Conservation (phyloP, 2,329 filamentous ascomycete species). For the Thelonectria olida region DNA sequence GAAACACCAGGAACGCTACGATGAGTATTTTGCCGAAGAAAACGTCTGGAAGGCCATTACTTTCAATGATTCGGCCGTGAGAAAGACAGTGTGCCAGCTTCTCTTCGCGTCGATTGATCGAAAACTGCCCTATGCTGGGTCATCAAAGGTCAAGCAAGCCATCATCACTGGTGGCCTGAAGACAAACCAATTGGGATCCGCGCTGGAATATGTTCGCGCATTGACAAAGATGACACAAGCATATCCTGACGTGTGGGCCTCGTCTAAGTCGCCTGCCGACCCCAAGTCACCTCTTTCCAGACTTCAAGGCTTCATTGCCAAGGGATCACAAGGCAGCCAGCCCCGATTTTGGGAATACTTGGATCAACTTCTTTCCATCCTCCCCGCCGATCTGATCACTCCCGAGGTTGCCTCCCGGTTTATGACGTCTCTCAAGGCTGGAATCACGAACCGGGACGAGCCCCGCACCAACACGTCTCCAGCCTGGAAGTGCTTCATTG, state of each 20-base stretch:
- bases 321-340: slow-evolving; percentile 83
- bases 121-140: slow-evolving; percentile 57
- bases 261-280: slow-evolving; percentile 50
- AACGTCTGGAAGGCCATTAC: slow-evolving; percentile 74
- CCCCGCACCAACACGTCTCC: slow-evolving; percentile 71
- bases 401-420: slow-evolving; percentile 67
- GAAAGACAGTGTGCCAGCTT: slow-evolving; percentile 62
- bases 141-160: slow-evolving; percentile 61
- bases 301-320: slow-evolving; percentile 78
- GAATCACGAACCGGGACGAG: slow-evolving; percentile 80
- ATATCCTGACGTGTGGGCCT: slow-evolving; percentile 79
- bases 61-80: slow-evolving; percentile 64
- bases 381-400: slow-evolving; percentile 58
- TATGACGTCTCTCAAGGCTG: slow-evolving; percentile 73
- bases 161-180: slow-evolving; percentile 80
- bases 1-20: slow-evolving; percentile 70
- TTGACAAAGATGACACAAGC: slow-evolving; percentile 71
- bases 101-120: slow-evolving; percentile 59
- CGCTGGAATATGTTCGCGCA: slow-evolving; percentile 74
- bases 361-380: slow-evolving; percentile 67
- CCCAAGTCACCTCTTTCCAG: slow-evolving; percentile 64
- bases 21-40: slow-evolving; percentile 72
- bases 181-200: slow-evolving; percentile 77
- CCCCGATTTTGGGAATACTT: slow-evolving; percentile 78
- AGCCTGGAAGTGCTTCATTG: slow-evolving; percentile 81